These are phyloP conservation scores for Entoloma clypeatum DNA, from an alignment of 1,284 basidiomycete genomes.

Conservation along the genomic window DNA sequence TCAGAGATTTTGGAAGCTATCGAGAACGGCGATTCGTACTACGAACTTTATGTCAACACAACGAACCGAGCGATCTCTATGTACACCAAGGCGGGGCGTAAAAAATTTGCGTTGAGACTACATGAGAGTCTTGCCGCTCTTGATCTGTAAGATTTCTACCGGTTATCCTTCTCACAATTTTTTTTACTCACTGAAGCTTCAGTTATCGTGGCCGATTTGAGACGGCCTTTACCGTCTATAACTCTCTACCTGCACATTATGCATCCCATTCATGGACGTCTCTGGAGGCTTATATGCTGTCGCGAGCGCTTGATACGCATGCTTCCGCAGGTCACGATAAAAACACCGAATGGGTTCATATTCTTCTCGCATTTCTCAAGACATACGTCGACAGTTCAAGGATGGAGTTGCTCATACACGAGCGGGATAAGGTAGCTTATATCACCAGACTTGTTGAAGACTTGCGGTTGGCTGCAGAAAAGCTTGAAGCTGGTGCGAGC, in stretches of 20 bases:
- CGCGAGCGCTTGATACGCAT: constrained; percentile 66
- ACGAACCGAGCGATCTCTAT: constrained; percentile 82
- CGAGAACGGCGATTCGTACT: constrained; percentile 57
- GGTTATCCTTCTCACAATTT: neutral
- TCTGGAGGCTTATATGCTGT: constrained; percentile 73
- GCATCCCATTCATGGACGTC: constrained; percentile 74
- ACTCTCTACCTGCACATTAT: constrained; percentile 79
- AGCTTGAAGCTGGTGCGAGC: constrained; percentile 54
- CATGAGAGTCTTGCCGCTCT: constrained; percentile 84
- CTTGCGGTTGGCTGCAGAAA: constrained; percentile 44
- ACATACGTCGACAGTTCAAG: constrained; percentile 55
- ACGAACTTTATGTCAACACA: constrained; percentile 66
- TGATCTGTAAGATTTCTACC: constrained; percentile 62
- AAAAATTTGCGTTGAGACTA: constrained; percentile 80
- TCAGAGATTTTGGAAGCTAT: constrained; percentile 63
- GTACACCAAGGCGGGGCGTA: constrained; percentile 76
- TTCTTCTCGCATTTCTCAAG: constrained; percentile 66
- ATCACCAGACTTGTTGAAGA: constrained; percentile 49
- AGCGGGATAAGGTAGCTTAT: constrained; percentile 50
- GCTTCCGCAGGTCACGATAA: constrained; percentile 46
- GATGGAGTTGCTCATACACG: constrained; percentile 48
- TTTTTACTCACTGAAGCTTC: constrained; percentile 14
- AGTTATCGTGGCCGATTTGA: constrained; percentile 65
- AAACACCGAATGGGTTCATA: constrained; percentile 73
- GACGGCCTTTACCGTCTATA: constrained; percentile 65